Conservation (phyloP, 73 alveolate species). For the Blepharisma japonicum region DNA sequence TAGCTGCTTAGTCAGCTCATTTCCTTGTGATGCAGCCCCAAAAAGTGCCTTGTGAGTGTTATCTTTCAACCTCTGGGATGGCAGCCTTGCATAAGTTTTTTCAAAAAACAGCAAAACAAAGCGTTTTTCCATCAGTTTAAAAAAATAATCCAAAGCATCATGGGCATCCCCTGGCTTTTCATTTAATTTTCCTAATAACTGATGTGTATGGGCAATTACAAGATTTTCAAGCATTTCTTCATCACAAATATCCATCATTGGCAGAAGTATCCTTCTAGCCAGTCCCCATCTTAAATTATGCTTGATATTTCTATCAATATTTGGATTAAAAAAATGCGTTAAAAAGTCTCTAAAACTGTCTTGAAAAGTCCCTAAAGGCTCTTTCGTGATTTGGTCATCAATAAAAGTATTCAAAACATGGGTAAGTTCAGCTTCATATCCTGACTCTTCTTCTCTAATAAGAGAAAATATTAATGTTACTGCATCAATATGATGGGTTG, state of each 20-base stretch:
- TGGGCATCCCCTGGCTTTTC: background rate
- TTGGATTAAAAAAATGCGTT: slow-evolving; percentile 13
- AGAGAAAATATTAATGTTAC: slow-evolving; percentile 40
- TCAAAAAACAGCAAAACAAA: slow-evolving; percentile 73
- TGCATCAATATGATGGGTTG: slow-evolving; percentile 20
- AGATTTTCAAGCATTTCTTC: slow-evolving; percentile 25
- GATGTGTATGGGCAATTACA: slow-evolving; percentile 50
- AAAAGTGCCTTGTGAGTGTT: slow-evolving; percentile 72
- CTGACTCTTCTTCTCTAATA: slow-evolving; percentile 50
- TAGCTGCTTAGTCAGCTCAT: slow-evolving; percentile 87
- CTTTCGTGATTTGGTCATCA: slow-evolving; percentile 6
- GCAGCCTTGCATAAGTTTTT: slow-evolving; percentile 65
- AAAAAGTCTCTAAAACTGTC: slow-evolving; percentile 20
- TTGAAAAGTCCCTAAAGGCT: slow-evolving; percentile 24
- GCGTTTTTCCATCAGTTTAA: slow-evolving; percentile 61
- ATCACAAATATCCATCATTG: slow-evolving; percentile 35
- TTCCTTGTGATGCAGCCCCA: slow-evolving; percentile 80
- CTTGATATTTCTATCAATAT: slow-evolving; percentile 26
- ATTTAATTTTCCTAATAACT: slow-evolving; percentile 51
- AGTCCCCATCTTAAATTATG: slow-evolving; percentile 53
- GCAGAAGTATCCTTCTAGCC: slow-evolving; percentile 37
- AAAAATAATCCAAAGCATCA: slow-evolving; percentile 34
- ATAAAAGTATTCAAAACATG: slow-evolving; percentile 37
- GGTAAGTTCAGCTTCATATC: slow-evolving; percentile 37
- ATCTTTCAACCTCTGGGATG: slow-evolving; percentile 68